A percentile compares a stretch with the other conserved stretches of the same genome.
Conservation (phyloP, 2,329 filamentous ascomycete genomes). For the Didymella arachidicola region DNA sequence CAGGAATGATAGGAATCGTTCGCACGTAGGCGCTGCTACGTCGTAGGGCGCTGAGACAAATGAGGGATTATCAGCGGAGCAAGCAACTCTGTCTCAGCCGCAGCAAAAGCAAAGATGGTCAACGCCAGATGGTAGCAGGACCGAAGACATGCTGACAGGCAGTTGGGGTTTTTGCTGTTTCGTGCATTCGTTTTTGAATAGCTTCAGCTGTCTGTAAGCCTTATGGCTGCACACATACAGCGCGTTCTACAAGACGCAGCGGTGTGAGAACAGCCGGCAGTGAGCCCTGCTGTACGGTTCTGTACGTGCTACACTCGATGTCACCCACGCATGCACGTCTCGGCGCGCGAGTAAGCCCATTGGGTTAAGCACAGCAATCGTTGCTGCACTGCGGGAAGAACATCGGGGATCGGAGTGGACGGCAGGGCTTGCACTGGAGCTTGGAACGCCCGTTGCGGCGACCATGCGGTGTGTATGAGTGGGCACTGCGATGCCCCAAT, state of each 20-base stretch:
- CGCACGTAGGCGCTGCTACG: not conserved
- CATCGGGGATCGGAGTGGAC: slow-evolving; percentile 11
- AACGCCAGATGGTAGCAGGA: not conserved
- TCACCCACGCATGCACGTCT: not conserved
- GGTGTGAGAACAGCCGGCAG: slow-evolving; percentile 5
- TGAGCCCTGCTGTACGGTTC: not conserved
- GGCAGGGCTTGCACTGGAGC: not conserved
- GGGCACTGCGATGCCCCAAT: not conserved
- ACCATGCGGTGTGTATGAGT: slow-evolving; percentile 20
- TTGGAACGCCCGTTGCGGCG: slow-evolving; percentile 10
- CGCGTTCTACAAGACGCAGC: not conserved
- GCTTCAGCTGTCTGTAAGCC: slow-evolving; percentile 1
- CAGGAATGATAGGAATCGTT: not conserved
- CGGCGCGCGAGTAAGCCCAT: not conserved
- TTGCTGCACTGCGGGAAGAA: slow-evolving; percentile 4
- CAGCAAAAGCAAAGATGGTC: not conserved
- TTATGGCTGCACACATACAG: not conserved
- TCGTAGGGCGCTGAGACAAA: slow-evolving; percentile 1
- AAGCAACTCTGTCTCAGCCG: not conserved
- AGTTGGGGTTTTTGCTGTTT: too few species aligned
- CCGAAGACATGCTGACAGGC: not conserved
- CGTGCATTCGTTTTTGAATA: too few species aligned
- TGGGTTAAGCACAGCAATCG: not conserved
- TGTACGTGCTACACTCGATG: slow-evolving; percentile 5
- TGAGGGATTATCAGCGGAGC: slow-evolving; percentile 1